These are phyloP conservation scores for Beauveria asiatica DNA, from an alignment of 2,329 filamentous ascomycete genomes.

Conservation along the genomic window DNA sequence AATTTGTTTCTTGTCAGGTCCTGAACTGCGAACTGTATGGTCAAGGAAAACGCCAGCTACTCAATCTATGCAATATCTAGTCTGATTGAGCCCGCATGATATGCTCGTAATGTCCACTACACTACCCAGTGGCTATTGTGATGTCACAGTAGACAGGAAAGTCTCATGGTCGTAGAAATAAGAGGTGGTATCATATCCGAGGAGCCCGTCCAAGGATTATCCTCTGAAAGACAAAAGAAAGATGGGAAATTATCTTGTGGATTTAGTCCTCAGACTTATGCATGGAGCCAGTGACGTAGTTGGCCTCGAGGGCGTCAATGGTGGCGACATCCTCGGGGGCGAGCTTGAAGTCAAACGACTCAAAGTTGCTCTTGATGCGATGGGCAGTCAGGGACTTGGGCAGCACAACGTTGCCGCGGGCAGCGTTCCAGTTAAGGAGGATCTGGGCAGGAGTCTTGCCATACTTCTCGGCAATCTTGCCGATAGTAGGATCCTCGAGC, in stretches of 20 bases:
- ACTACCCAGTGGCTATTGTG: not conserved
- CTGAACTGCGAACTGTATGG: not conserved
- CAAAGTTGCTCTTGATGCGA: conserved; percentile 58
- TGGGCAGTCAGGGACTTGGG: conserved; percentile 62
- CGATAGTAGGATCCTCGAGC: conserved; percentile 57
- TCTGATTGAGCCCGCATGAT: conserved; percentile 9
- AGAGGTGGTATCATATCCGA: conserved; percentile 11
- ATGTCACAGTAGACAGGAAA: not conserved
- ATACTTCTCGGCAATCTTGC: conserved; percentile 59
- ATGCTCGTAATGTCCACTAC: conserved; percentile 6
- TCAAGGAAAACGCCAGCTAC: conserved; percentile 10
- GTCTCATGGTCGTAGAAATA: conserved; percentile 8
- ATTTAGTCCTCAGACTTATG: conserved; percentile 31
- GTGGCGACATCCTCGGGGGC: conserved; percentile 48
- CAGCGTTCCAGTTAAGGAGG: conserved; percentile 69
- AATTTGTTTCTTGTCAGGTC: not conserved
- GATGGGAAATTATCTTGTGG: not conserved
- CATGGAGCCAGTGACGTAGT: conserved; percentile 55
- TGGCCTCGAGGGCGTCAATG: conserved; percentile 61
- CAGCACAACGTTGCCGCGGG: conserved; percentile 64
- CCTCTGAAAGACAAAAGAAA: conserved; percentile 5
- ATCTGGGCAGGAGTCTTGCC: conserved; percentile 64
- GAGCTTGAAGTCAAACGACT: conserved; percentile 55
- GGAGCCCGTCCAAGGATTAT: conserved; percentile 7
- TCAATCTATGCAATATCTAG: conserved; percentile 10